Base-by-base conservation (phyloP, 805 yeast genomes). In the Wickerhamiella siamensis region DNA sequence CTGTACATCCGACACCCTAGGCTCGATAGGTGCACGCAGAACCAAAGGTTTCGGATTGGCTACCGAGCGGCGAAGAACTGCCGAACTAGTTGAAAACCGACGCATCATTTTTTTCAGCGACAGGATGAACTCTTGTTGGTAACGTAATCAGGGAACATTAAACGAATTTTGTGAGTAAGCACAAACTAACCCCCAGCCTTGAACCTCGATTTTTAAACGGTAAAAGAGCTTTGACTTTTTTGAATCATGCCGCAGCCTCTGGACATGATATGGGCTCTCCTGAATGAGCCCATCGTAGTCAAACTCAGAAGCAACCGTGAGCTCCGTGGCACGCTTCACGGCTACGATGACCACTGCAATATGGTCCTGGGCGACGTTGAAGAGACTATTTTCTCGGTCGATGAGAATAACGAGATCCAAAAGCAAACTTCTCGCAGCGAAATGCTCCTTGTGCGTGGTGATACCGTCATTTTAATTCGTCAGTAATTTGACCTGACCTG, bases 391-490 rank as follows among this genome's bases (percentile, higher is more conserved):
- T 83, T 73, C 58, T 66, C 67, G 31, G 54, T 77, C 14, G 76
- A 69, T 4, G 72, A 68, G 3, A 72, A 63, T 3, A 56, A 60
- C 24, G 70, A 68, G 36, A 29, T 66, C 42, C 57, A 64, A 57
- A 60, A 72, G 8, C 67, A 68, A 18, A 80, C 77, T 55, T 70
- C 71, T 47, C 45, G 52, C 43, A 72, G 84, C 15, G 95, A 83
- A 43, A 83, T 91, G 86, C 77, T 91, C 34, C 88, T 88, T 63
- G 87, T 91, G 14, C 78, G 99, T 65, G 99, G 99, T n/a, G 98
- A 91, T 62, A 77, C 93, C 2, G 97, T 91, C 35, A 83, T 93
- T 39, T 70, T 87, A 51, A 78, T 91, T 41, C 76, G 80, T 41
- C 69, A 77, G 4, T 41, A 37, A 20, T 5, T 12, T n/a, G n/a